Evolutionary conservation across 257 asterid species (phyloP), one percentile per base, ranked within the genome.

Genomic region (Coffea canephora): DNA sequence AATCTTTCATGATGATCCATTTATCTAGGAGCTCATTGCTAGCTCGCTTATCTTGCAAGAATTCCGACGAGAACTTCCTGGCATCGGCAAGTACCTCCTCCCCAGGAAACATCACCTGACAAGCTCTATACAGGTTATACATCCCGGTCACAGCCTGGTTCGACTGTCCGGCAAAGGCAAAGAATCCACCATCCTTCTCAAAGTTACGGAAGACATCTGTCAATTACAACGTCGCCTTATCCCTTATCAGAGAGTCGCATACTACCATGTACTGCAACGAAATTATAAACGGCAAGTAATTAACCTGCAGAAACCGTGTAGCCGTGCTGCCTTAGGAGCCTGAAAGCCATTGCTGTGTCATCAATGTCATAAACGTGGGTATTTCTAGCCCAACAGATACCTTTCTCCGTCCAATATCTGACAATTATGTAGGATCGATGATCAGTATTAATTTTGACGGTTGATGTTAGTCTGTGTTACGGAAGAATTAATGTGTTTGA

Each of bases 341-440:
- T 87, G 73, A 96, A 96, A n/a, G 88, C 99, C 98, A 96, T 92
- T 2, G 99, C 91, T 0, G 99, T 96, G 88, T 96, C 99, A 69
- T 96, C 99, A 19, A 96, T 88, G 77, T 96, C 99, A 43, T 87
- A 84, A 73, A 96, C 92, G 6, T 72, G 79, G 12, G 97, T 86
- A 73, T 92, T 88, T 83, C 97, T 89, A 6, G 98, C 98, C 97
- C 99, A 93, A 61, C 98, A 90, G 8, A 96, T 91, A 14, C 99
- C 99, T 82, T 87, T 78, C 6, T 87, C 81, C 3, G 95, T 92
- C 98, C 98, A 96, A 74, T 89, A 77, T 71, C 99, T 94, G 84
- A 49, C 50, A 7, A 19, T 25, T 46, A 10, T 65, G 27, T 46
- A 18, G 14, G 39, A 39, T 39, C 3, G n/a, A 21, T 46, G 4